Conservation (phyloP, 1,284 basidiomycete genomes). For the Ustilago lituana region DNA sequence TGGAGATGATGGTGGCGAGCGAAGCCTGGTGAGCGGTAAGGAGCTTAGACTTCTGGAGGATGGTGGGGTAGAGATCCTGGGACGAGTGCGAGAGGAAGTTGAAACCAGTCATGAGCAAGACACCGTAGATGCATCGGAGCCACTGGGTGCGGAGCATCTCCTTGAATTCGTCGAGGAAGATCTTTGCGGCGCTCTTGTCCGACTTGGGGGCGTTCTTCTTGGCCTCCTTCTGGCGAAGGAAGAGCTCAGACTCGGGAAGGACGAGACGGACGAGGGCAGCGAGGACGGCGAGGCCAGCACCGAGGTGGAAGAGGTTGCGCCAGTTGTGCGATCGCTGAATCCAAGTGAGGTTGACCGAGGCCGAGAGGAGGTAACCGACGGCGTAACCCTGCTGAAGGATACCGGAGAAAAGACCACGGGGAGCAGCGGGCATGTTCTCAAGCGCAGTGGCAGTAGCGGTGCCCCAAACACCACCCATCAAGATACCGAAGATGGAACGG, state of each 20-base stretch:
- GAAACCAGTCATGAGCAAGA: conserved; percentile 73
- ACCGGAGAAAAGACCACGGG: conserved; percentile 85
- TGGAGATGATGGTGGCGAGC: conserved; percentile 89
- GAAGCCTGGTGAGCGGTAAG: conserved; percentile 73
- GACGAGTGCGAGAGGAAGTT: conserved; percentile 80
- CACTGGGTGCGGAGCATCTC: conserved; percentile 85
- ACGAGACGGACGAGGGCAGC: conserved; percentile 78
- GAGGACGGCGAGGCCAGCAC: conserved; percentile 75
- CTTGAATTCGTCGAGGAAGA: conserved; percentile 78
- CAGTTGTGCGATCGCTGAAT: conserved; percentile 69
- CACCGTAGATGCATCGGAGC: conserved; percentile 83
- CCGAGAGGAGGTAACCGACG: conserved; percentile 70
- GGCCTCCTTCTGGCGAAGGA: conserved; percentile 70
- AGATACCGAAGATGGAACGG: conserved; percentile 70
- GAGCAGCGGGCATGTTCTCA: conserved; percentile 86
- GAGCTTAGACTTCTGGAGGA: conserved; percentile 58
- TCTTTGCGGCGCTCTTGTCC: conserved; percentile 69
- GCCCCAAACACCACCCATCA: conserved; percentile 73
- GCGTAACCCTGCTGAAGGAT: conserved; percentile 85
- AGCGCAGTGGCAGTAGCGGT: conserved; percentile 71
- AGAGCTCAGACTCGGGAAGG: conserved; percentile 84
- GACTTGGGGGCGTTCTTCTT: conserved; percentile 56
- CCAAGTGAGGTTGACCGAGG: conserved; percentile 77
- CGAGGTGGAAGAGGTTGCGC: conserved; percentile 70
- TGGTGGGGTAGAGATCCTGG: conserved; percentile 63